Percentiles rank a stretch among this genome's conserved stretches.
These are phyloP conservation scores for Ramalina peruviana DNA, from an alignment of 495 filamentous ascomycete species.

Conservation along the genomic window DNA sequence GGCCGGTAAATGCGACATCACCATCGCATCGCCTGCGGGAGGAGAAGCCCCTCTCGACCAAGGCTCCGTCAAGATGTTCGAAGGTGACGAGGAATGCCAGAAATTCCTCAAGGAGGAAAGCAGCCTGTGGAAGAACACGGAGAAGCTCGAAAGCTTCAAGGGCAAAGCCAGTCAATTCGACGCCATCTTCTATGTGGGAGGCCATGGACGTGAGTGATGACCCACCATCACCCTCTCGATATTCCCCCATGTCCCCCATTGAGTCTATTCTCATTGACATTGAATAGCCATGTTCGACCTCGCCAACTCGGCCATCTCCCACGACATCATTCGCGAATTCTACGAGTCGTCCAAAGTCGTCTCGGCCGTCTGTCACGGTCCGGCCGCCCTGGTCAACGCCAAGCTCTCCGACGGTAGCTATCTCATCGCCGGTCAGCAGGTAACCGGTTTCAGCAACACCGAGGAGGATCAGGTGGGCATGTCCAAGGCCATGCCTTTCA, in stretches of 20 bases:
- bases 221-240: not conserved
- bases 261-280: not conserved
- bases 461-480: conserved; percentile 47
- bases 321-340: conserved; percentile 47
- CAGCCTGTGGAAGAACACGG: conserved; percentile 48
- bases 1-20: conserved; percentile 36
- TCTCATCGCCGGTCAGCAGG: conserved; percentile 38
- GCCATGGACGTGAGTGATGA: conserved; percentile 49
- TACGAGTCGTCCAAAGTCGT: conserved; percentile 45
- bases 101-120: conserved; percentile 40
- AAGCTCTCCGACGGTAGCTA: conserved; percentile 34
- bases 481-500: conserved; percentile 43
- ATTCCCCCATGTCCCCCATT: not conserved
- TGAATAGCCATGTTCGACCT: conserved; percentile 57
- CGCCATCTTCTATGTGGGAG: conserved; percentile 61
- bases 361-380: conserved; percentile 56
- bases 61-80: conserved; percentile 43
- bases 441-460: conserved; percentile 54
- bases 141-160: conserved; percentile 34
- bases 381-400: conserved; percentile 45
- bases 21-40: conserved; percentile 52
- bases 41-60: conserved; percentile 56
- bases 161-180: conserved; percentile 46
- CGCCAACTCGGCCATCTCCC: conserved; percentile 31
- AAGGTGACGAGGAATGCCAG: conserved; percentile 35